phyloP scores from a whole-genome alignment of 2,329 filamentous ascomycete genomes.

The Penicillium sp. region DNA sequence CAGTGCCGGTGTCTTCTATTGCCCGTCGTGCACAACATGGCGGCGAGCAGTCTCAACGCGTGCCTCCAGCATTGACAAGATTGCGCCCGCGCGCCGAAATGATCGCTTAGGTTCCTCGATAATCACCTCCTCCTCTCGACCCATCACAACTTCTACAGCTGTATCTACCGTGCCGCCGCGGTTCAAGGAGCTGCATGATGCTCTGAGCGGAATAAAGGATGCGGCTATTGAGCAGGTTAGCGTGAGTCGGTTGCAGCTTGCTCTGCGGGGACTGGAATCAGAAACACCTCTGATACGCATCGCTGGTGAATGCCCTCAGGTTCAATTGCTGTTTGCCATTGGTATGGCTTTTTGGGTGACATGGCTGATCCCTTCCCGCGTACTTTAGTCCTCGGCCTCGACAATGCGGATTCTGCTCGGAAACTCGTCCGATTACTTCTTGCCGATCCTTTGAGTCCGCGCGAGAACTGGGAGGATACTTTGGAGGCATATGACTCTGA shows the following conservation, averaged over 20 bases:
- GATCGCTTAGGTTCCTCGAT: conserved; percentile 8
- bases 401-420: conserved; percentile 51
- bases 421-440: conserved; percentile 67
- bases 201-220: conserved; percentile 52
- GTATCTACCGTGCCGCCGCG: conserved; percentile 52
- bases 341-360: background rate
- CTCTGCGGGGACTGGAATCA: conserved; percentile 57
- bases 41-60: conserved; percentile 34
- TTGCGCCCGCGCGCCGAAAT: conserved; percentile 12
- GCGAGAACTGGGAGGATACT: conserved; percentile 66
- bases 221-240: conserved; percentile 58
- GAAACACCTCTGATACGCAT: conserved; percentile 55
- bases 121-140: conserved; percentile 20
- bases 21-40: conserved; percentile 43
- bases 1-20: conserved; percentile 33
- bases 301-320: conserved; percentile 45
- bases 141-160: conserved; percentile 29
- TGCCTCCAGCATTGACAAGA: conserved; percentile 15
- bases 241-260: conserved; percentile 60
- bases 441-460: conserved; percentile 65
- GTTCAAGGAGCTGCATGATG: conserved; percentile 54
- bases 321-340: background rate
- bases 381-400: conserved; percentile 49
- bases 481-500: conserved; percentile 52
- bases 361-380: background rate